phyloP scores from a whole-genome alignment of 805 yeast genomes.

The Metschnikowia cubensis region DNA sequence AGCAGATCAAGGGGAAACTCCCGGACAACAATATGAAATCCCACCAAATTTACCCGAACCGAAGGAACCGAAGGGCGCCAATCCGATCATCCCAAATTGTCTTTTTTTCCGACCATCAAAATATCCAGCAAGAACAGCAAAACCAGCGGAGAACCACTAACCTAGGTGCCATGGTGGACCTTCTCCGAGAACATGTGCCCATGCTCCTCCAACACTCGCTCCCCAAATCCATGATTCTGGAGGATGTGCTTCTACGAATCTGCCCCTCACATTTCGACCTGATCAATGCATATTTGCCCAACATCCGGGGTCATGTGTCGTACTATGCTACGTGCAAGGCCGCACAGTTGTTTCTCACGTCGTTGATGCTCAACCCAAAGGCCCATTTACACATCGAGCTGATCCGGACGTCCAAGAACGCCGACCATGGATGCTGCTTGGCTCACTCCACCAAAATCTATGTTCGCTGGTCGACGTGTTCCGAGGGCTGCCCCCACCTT shows the following conservation, averaged over 20 bases:
- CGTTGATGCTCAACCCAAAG: slow-evolving; percentile 51
- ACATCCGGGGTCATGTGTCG: slow-evolving; percentile 50
- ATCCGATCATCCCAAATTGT: neutral
- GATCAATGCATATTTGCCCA: slow-evolving; percentile 49
- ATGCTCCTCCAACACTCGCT: slow-evolving; percentile 43
- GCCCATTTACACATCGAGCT: slow-evolving; percentile 51
- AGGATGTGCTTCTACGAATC: slow-evolving; percentile 48
- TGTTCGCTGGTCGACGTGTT: slow-evolving; percentile 56
- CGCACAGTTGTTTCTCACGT: slow-evolving; percentile 49
- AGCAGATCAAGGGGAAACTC: too few relatives aligned
- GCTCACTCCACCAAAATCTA: slow-evolving; percentile 46
- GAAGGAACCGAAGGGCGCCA: too few relatives aligned
- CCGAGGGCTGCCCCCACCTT: slow-evolving; percentile 49
- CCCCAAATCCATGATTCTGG: slow-evolving; percentile 42
- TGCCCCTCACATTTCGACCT: slow-evolving; percentile 49
- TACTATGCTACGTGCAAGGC: slow-evolving; percentile 57
- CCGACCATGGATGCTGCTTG: slow-evolving; percentile 30
- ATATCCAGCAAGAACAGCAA: neutral
- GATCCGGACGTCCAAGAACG: slow-evolving; percentile 28
- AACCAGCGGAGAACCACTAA: slow-evolving; percentile 42
- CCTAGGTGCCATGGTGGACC: slow-evolving; percentile 50
- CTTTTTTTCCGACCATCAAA: neutral
- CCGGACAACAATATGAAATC: too few relatives aligned
- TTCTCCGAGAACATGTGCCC: slow-evolving; percentile 48
- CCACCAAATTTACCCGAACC: too few relatives aligned